Conservation (phyloP, 176 grass and related monocot genomes). For the Avena insularis region DNA sequence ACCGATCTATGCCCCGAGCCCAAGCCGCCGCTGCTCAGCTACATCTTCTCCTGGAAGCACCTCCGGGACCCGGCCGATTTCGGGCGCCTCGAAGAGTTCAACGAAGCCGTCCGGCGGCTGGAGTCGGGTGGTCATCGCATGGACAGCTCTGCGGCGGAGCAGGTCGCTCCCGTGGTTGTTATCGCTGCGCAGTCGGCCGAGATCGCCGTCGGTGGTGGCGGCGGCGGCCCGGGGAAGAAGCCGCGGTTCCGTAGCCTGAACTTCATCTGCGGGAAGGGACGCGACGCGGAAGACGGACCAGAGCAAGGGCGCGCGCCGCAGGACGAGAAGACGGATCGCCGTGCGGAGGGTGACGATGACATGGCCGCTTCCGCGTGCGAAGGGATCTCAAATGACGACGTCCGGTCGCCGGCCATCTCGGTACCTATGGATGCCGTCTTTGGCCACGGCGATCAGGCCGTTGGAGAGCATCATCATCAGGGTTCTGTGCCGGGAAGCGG, state of each 20-base stretch:
- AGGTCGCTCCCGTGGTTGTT: neutral
- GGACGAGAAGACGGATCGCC: neutral
- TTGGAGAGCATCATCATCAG: no score
- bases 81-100: neutral
- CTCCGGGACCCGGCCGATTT: neutral
- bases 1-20: neutral
- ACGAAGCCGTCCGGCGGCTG: neutral
- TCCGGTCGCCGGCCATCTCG: neutral
- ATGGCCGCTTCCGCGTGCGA: neutral
- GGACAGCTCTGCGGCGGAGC: neutral
- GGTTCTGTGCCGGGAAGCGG: no score
- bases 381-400: neutral
- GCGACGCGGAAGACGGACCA: neutral
- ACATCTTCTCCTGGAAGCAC: slow-evolving; percentile 11
- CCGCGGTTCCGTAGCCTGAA: neutral
- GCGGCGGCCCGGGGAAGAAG: neutral
- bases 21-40: neutral
- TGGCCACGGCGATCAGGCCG: neutral
- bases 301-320: neutral
- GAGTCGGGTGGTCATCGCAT: slow-evolving; percentile 5
- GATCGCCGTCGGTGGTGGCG: neutral
- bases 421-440: neutral
- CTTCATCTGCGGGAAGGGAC: neutral
- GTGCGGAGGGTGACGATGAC: neutral
- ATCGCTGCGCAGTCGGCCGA: neutral